Base-by-base conservation (phyloP, 805 yeast species). In the Candida andamanensis region DNA sequence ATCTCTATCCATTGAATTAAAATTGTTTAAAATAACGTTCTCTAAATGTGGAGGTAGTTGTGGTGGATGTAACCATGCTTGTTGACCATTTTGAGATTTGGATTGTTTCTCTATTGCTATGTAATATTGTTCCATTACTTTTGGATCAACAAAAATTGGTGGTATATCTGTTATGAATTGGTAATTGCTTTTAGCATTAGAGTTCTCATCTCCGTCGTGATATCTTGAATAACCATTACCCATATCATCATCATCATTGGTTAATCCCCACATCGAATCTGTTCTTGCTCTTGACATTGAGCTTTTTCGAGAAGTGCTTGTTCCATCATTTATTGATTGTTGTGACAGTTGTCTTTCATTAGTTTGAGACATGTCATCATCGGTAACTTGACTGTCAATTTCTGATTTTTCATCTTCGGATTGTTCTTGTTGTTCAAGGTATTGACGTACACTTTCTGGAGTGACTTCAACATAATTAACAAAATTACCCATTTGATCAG, bases 41-140 rank as follows among this genome's bases (percentile, higher is more conserved):
- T 92, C 98, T 39, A 92, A 68, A 56, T 90, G 98, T 7, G 98
- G 98, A 6, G 98, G 98, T 30, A 92, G 68, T 52, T 84, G 95
- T 15, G 98, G 98, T 14, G 98, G 97, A 18, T 94, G 86, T 32
- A 89, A 74, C 71, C 69, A 63, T n/a, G 69, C 71, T 67, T 79
- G 65, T 61, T 76, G 63, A 56, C 78, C 57, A 65, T 56, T 59
- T 26, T 71, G 52, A 50, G 65, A 66, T 51, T 78, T 80, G 26
- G 80, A 75, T 46, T 74, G 80, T 46, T 75, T 76, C 49, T 84
- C 94, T 30, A 84, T 65, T 1, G 90, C 84, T 28, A 78, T 61
- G 48, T 84, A 84, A 49, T 84, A 84, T 45, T 82, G 87, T 51
- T 84, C 90, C 94, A 84, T 84, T 2, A 82, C 90, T 36, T 81